phyloP scores from a whole-genome alignment of 306 rosid genomes.

The Corylus avellana region DNA sequence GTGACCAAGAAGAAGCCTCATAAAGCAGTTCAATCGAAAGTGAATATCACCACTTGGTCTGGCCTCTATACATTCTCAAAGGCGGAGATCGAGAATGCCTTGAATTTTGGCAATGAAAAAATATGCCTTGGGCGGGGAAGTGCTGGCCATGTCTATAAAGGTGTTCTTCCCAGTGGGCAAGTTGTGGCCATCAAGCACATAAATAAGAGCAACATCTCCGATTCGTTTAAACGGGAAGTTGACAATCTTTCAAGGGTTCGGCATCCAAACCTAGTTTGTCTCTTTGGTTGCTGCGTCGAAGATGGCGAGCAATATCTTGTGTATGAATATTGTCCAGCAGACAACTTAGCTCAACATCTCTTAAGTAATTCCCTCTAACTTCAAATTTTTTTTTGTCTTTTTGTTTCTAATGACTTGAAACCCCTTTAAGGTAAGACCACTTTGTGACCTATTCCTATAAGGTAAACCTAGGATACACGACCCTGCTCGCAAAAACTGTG shows the following conservation, averaged over 20 bases:
- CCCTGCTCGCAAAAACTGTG: no score
- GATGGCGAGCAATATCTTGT: constrained; percentile 69
- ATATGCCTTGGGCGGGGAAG: constrained; percentile 74
- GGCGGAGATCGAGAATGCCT: constrained; percentile 72
- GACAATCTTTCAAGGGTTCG: constrained; percentile 78
- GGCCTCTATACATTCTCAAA: constrained; percentile 72
- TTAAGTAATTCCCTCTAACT: constrained; percentile 44
- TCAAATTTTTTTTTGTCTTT: background rate
- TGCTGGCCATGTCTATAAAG: constrained; percentile 79
- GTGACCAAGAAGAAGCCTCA: constrained; percentile 45
- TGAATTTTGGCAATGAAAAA: constrained; percentile 40
- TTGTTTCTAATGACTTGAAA: no score
- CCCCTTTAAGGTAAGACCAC: no score
- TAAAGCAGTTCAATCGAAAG: constrained; percentile 30
- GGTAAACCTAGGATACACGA: no score
- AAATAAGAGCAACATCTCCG: constrained; percentile 48
- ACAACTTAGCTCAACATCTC: constrained; percentile 86
- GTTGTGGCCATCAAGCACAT: constrained; percentile 80
- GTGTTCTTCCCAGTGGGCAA: constrained; percentile 85
- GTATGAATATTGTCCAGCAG: constrained; percentile 71
- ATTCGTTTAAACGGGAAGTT: constrained; percentile 67
- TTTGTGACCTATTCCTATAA: no score
- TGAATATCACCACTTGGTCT: constrained; percentile 44
- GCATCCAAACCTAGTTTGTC: constrained; percentile 74
- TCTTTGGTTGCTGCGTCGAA: constrained; percentile 73